A percentile compares a stretch with the other conserved stretches of the same genome.
These are phyloP conservation scores for Sporothrix variecibatus DNA, from an alignment of 2,329 filamentous ascomycete species.

Conservation along the genomic window DNA sequence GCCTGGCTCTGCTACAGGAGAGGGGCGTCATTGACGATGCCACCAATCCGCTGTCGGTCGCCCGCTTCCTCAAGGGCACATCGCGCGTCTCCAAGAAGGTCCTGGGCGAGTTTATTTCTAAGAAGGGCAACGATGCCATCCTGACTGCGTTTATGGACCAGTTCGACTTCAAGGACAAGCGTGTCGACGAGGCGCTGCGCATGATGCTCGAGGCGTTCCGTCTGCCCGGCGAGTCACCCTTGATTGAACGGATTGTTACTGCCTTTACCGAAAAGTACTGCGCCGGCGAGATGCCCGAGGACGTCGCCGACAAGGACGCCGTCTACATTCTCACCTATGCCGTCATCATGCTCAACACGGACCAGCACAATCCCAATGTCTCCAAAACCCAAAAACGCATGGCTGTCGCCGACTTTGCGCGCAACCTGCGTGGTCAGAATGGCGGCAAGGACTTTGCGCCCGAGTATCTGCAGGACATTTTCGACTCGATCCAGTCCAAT, in stretches of 20 bases:
- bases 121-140: slow-evolving; percentile 82
- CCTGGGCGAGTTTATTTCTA: slow-evolving; percentile 90
- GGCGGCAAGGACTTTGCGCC: slow-evolving; percentile 78
- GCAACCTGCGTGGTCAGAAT: slow-evolving; percentile 90
- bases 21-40: slow-evolving; percentile 82
- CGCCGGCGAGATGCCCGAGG: slow-evolving; percentile 66
- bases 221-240: slow-evolving; percentile 84
- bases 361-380: slow-evolving; percentile 92
- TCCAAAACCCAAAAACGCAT: slow-evolving; percentile 73
- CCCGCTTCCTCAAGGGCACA: slow-evolving; percentile 85
- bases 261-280: slow-evolving; percentile 87
- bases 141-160: slow-evolving; percentile 79
- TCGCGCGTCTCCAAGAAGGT: slow-evolving; percentile 86
- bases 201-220: slow-evolving; percentile 89
- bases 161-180: slow-evolving; percentile 86
- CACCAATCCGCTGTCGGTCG: slow-evolving; percentile 73
- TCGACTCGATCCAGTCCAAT: slow-evolving; percentile 84
- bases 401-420: slow-evolving; percentile 78
- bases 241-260: slow-evolving; percentile 91
- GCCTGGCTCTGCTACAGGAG: slow-evolving; percentile 80
- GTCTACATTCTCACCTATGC: slow-evolving; percentile 92
- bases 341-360: slow-evolving; percentile 96
- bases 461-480: slow-evolving; percentile 84
- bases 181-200: slow-evolving; percentile 86
- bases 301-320: slow-evolving; percentile 81